Evolutionary conservation across 805 yeast genomes (phyloP).

Genomic region (Wickerhamomyces bovis): DNA sequence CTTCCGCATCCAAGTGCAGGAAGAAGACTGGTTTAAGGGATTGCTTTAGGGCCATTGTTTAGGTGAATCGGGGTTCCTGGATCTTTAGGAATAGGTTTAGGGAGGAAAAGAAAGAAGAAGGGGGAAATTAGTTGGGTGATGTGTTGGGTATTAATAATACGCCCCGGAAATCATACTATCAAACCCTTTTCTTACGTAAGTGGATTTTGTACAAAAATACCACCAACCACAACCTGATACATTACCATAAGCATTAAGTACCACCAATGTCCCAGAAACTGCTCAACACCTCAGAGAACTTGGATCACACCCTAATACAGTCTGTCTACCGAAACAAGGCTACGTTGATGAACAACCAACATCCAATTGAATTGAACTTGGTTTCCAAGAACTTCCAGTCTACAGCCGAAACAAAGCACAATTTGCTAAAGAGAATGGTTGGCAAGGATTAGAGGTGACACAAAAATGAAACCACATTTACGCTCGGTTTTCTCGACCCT

Average conservation of each 20-base stretch:
- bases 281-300: not conserved
- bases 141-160: too few relatives aligned
- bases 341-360: not conserved
- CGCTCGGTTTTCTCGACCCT: too few relatives aligned
- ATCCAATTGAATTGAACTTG: not conserved
- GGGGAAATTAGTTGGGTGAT: not conserved
- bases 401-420: not conserved
- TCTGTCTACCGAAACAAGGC: not conserved
- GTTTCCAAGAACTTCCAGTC: not conserved
- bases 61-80: not conserved
- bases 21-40: slow-evolving; percentile 31
- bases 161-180: too few relatives aligned
- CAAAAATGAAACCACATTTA: not conserved
- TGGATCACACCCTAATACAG: not conserved
- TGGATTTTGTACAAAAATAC: too few relatives aligned
- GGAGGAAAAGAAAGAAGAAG: not conserved
- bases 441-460: not conserved
- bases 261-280: not conserved
- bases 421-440: not conserved
- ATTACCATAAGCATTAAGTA: too few relatives aligned
- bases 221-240: not conserved
- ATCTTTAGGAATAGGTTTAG: not conserved
- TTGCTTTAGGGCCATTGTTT: slow-evolving; percentile 5
- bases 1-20: slow-evolving; percentile 30
- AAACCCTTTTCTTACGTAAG: too few relatives aligned